These are phyloP conservation scores for Aspergillus tubingensis DNA, from an alignment of 2,329 filamentous ascomycete genomes.

Conservation along the genomic window DNA sequence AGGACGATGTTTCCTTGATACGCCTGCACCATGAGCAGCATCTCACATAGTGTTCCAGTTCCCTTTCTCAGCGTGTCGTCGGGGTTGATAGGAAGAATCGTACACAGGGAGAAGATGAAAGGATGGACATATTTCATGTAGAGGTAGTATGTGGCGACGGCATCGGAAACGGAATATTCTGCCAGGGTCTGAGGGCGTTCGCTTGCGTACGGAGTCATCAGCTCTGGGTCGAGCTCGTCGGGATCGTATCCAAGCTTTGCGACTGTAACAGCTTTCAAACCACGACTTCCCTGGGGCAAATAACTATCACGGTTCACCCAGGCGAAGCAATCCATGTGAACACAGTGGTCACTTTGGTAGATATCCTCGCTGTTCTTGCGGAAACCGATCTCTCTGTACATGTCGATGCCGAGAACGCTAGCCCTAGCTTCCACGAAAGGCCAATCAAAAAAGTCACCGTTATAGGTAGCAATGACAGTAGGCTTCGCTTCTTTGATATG, in stretches of 20 bases:
- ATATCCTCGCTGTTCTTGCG: constrained; percentile 93
- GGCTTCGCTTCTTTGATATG: constrained; percentile 94
- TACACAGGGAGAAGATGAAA: constrained; percentile 98
- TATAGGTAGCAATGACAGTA: constrained; percentile 99
- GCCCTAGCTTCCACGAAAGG: constrained; percentile 94
- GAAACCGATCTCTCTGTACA: constrained; percentile 99
- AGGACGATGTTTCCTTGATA: constrained; percentile 89
- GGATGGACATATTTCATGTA: constrained; percentile 99
- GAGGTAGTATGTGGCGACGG: constrained; percentile 95
- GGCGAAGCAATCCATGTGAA: constrained; percentile 98
- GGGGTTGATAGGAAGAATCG: constrained; percentile 87
- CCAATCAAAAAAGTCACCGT: constrained; percentile 99
- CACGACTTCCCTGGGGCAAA: constrained; percentile 92
- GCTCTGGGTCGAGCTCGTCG: constrained; percentile 92
- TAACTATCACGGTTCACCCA: constrained; percentile 99
- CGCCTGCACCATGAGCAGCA: constrained; percentile 98
- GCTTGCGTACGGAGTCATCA: constrained; percentile 87
- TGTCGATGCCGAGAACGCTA: constrained; percentile 93
- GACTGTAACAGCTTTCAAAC: constrained; percentile 94
- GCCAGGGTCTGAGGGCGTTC: constrained; percentile 92
- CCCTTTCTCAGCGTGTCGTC: constrained; percentile 94
- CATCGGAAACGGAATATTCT: constrained; percentile 98
- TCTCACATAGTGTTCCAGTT: constrained; percentile 97
- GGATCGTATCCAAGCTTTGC: constrained; percentile 98
- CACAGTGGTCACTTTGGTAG: constrained; percentile 93